Base-by-base conservation (phyloP, 352 stramenopile genomes). In the Pythium sp. region DNA sequence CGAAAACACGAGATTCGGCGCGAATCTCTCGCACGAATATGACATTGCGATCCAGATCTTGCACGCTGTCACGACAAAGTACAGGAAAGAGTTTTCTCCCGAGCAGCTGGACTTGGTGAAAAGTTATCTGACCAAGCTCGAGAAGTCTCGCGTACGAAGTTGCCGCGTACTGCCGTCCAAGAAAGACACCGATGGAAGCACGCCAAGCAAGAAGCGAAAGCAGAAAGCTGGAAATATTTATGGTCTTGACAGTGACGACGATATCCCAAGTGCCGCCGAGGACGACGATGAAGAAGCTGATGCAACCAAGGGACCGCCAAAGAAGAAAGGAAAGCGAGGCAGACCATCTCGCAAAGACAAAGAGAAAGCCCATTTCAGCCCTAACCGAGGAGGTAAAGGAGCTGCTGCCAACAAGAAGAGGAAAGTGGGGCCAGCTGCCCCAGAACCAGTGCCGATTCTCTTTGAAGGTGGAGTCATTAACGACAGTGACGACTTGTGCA, bases 401-500 rank as follows among this genome's bases (percentile, higher is more conserved):
- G 53, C 61, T 65, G 51, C 7, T 34, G 34, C 26, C 26, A 57
- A 49, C 54, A 74, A 80, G 53, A 79, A 81, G 62, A 67, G 69
- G 12, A 76, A 80, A 36, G 46, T 68, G 1, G 56, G 57, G 9
- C 26, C 30, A 24, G 28, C 22, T 18, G 46, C 20, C 14, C 18
- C 26, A 3, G 66, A 63, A 14, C 67, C 62, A 20, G 41, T 36
- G 2, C 56, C 70, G 36, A 64, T 76, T 38, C 64, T 77, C 51
- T 90, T 90, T 46, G 72, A 89, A 62, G 77, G 73, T 22, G 81
- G 79, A 8, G 76, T 79, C 32, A 90, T 91, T 66, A 93, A 97
- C 69, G 85, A 92, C 59, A 96, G 90, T 63, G 89, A 95, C 65
- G 93, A 98, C 67, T 68, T 98, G 64, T 98, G 93, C 71, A 95